A percentile compares a stretch with the other conserved stretches of the same genome.
These are phyloP conservation scores for Huiozyma sinensis DNA, from an alignment of 805 yeast genomes.

Conservation along the genomic window DNA sequence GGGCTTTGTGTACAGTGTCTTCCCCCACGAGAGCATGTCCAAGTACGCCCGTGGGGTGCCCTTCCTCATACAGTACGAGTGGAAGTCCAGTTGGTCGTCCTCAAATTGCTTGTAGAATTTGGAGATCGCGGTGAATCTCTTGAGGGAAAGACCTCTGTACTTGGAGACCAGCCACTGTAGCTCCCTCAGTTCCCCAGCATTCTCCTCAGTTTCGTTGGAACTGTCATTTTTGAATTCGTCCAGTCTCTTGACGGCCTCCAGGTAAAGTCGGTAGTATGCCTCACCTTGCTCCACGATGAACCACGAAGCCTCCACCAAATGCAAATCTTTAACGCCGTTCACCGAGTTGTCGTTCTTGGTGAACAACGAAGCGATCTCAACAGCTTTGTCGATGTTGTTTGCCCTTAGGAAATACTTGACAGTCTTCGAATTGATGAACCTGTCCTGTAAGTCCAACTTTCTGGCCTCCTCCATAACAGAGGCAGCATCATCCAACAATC, in stretches of 20 bases:
- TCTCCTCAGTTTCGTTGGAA: conserved; percentile 19
- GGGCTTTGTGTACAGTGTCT: conserved; percentile 56
- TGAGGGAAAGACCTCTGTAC: conserved; percentile 62
- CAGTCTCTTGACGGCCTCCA: conserved; percentile 20
- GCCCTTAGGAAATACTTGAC: conserved; percentile 77
- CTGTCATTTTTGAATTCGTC: conserved; percentile 6
- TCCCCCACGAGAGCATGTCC: conserved; percentile 75
- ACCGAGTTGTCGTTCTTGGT: conserved; percentile 72
- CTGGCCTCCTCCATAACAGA: conserved; percentile 61
- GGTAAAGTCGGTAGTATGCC: conserved; percentile 56
- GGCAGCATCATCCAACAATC: conserved; percentile 53
- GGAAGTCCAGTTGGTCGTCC: conserved; percentile 90
- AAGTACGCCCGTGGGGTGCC: conserved; percentile 84
- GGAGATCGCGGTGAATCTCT: conserved; percentile 59
- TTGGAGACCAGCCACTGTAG: conserved; percentile 35
- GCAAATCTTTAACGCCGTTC: conserved; percentile 82
- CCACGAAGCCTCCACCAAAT: conserved; percentile 87
- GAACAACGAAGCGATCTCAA: conserved; percentile 63
- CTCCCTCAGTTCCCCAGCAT: conserved; percentile 24
- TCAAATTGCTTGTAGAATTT: conserved; percentile 60
- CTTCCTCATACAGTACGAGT: conserved; percentile 78
- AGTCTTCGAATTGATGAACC: conserved; percentile 82
- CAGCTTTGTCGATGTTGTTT: conserved; percentile 61
- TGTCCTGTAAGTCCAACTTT: conserved; percentile 71
- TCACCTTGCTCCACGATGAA: conserved; percentile 77